A percentile compares a stretch with the other conserved stretches of the same genome.
phyloP scores from a whole-genome alignment of 2,329 filamentous ascomycete genomes.

The Ophiostoma himal-ulmi region DNA sequence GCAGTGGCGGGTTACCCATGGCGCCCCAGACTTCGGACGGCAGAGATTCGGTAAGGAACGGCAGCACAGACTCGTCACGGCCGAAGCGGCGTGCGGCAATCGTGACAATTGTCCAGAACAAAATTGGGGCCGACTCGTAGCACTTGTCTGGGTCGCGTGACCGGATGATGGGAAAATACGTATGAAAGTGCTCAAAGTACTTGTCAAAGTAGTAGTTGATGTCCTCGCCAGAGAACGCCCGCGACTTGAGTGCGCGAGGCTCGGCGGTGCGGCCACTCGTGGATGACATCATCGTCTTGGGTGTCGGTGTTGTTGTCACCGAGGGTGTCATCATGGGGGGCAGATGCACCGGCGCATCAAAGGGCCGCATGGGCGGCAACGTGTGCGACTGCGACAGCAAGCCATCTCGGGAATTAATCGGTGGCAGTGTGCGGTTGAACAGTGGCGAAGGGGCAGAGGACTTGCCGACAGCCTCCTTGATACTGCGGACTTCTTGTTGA shows the following conservation, averaged over 20 bases:
- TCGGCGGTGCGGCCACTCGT: slow-evolving; percentile 27
- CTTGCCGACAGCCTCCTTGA: slow-evolving; percentile 46
- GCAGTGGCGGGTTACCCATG: slow-evolving; percentile 40
- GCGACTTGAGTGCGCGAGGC: slow-evolving; percentile 43
- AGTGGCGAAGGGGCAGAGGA: slow-evolving; percentile 24
- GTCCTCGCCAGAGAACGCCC: slow-evolving; percentile 47
- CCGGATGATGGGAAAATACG: slow-evolving; percentile 48
- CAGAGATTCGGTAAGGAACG: slow-evolving; percentile 44
- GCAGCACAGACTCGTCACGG: slow-evolving; percentile 38
- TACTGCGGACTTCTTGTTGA: slow-evolving; percentile 49
- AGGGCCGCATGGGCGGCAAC: slow-evolving; percentile 26
- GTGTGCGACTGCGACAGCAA: slow-evolving; percentile 21
- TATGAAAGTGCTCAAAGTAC: slow-evolving; percentile 50
- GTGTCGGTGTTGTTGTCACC: slow-evolving; percentile 25
- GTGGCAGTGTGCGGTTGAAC: slow-evolving; percentile 26
- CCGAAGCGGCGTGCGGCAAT: slow-evolving; percentile 47
- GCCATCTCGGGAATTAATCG: slow-evolving; percentile 26
- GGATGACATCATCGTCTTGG: slow-evolving; percentile 21
- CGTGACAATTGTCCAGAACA: slow-evolving; percentile 52
- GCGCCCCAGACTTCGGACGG: slow-evolving; percentile 42
- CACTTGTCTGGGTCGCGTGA: slow-evolving; percentile 46
- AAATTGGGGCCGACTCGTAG: slow-evolving; percentile 43
- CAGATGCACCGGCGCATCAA: slow-evolving; percentile 24
- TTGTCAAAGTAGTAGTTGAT: slow-evolving; percentile 53
- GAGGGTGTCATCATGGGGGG: slow-evolving; percentile 26